Evolutionary conservation across 441 rosid species (phyloP).

Genomic region (Macaranga tanarius): DNA sequence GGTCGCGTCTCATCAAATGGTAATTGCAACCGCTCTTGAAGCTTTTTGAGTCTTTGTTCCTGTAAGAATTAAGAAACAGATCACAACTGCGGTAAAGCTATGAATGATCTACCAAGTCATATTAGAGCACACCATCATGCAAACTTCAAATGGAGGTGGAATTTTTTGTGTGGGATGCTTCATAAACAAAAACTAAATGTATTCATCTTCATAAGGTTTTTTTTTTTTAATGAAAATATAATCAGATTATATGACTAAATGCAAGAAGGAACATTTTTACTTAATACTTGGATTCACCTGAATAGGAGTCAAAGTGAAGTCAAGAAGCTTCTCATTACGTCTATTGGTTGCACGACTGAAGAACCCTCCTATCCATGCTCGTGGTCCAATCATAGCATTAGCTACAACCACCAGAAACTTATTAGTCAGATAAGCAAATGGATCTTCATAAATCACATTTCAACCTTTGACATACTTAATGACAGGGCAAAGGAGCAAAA

Average conservation of each 20-base stretch:
- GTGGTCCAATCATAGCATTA: slow-evolving; percentile 93
- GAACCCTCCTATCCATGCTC: slow-evolving; percentile 90
- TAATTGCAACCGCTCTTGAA: slow-evolving; percentile 66
- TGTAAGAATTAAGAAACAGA: slow-evolving; percentile 27
- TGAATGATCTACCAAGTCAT: neutral
- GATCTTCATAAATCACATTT: neutral
- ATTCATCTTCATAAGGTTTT: too few relatives aligned
- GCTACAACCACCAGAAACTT: slow-evolving; percentile 51
- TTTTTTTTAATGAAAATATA: neutral
- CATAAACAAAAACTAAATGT: neutral
- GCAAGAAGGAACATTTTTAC: slow-evolving; percentile 11
- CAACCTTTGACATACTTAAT: neutral
- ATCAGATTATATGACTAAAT: neutral
- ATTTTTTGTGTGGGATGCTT: neutral
- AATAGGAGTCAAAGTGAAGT: slow-evolving; percentile 55
- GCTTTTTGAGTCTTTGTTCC: slow-evolving; percentile 75
- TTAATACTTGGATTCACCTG: slow-evolving; percentile 46
- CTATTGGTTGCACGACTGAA: slow-evolving; percentile 56
- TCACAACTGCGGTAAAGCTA: slow-evolving; percentile 13
- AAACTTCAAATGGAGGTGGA: neutral
- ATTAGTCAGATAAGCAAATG: slow-evolving; percentile 26
- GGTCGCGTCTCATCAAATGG: slow-evolving; percentile 84
- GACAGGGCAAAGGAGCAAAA: neutral
- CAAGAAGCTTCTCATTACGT: slow-evolving; percentile 56
- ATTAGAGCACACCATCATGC: slow-evolving; percentile 1